Base-by-base conservation (phyloP, 495 filamentous ascomycete species). In the Penicillium paradoxum region DNA sequence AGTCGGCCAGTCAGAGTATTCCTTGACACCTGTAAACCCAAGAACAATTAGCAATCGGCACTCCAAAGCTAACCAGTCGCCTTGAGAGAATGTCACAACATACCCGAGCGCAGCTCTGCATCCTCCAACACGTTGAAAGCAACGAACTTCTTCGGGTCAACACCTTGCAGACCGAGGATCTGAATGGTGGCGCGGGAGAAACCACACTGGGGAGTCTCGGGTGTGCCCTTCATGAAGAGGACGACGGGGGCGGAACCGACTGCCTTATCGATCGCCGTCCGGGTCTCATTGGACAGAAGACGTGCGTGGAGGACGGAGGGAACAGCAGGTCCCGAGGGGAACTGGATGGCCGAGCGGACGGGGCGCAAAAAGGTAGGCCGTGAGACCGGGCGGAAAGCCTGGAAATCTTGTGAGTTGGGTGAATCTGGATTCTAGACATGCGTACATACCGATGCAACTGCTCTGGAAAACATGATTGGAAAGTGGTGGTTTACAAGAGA, bases 191-290 rank as follows among this genome's bases (percentile, higher is more conserved):
- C 92, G 62, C 91, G 81, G 45, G 93, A 98, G 76, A 97, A 98
- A 34, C 93, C 93, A 70, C 93, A 98, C 67, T 98, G 92, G n/a
- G 93, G 93, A 19, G 81, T 89, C 70, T 97, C 93, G 36, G 93
- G 93, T 2, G 93, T 97, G 45, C 93, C 92, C 73, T 97, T 97
- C 92, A 97, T 97, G 76, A 97, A 98, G 22, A 98, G 79, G 14
- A 98, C 93, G 0, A 98, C 92, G 4, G 91, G 92, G 9, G 89
- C 85, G 2, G 89, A 88, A 21, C 66, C 73, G 17, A 97, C 82
- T 8, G 91, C 91, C 66, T 90, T 87, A 63, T 97, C 88, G 56
- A 98, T 97, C 4, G 91, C 89, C 24, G 80, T 68, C 51, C 74
- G 79, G 18, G 86, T 91, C 56, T 90, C 82, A 25, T 83, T 76